Percentiles rank a stretch among this genome's conserved stretches.
Evolutionary conservation across 495 filamentous ascomycete species (phyloP).

Genomic region (Jackrogersella minutella): DNA sequence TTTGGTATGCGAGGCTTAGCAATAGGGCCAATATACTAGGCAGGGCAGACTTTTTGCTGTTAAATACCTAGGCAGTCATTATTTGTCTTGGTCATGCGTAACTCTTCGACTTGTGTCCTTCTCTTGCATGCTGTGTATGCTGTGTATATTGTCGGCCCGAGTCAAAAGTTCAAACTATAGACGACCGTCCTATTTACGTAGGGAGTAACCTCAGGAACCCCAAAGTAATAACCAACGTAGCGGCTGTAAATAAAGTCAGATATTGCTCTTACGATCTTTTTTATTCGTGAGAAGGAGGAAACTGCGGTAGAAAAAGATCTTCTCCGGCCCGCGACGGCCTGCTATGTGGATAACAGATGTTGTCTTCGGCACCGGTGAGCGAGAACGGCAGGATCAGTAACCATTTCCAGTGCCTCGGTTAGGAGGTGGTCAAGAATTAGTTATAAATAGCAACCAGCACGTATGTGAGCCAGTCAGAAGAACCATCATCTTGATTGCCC

Average conservation of each 20-base stretch:
- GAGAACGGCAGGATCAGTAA: conserved; percentile 10
- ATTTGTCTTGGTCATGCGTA: too few relatives aligned
- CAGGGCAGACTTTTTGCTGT: too few relatives aligned
- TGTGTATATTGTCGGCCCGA: too few relatives aligned
- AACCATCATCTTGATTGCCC: not conserved
- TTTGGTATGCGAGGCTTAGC: not conserved
- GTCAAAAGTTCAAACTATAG: too few relatives aligned
- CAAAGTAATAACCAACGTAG: not conserved
- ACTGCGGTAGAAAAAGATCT: not conserved
- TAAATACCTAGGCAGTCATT: too few relatives aligned
- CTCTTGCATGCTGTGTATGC: too few relatives aligned
- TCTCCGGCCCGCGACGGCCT: not conserved
- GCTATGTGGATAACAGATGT: not conserved
- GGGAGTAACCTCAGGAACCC: too few relatives aligned
- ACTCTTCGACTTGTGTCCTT: too few relatives aligned
- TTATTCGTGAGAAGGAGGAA: too few relatives aligned
- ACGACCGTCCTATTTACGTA: too few relatives aligned
- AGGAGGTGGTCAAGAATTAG: not conserved
- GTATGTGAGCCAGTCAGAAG: not conserved
- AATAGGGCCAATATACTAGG: not conserved
- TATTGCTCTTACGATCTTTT: not conserved
- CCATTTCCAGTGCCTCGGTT: not conserved
- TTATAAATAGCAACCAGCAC: conserved; percentile 9
- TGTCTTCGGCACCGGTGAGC: not conserved
- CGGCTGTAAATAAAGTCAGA: too few relatives aligned